Conservation (phyloP, 345 rosid species). For the Nephelium lappaceum region DNA sequence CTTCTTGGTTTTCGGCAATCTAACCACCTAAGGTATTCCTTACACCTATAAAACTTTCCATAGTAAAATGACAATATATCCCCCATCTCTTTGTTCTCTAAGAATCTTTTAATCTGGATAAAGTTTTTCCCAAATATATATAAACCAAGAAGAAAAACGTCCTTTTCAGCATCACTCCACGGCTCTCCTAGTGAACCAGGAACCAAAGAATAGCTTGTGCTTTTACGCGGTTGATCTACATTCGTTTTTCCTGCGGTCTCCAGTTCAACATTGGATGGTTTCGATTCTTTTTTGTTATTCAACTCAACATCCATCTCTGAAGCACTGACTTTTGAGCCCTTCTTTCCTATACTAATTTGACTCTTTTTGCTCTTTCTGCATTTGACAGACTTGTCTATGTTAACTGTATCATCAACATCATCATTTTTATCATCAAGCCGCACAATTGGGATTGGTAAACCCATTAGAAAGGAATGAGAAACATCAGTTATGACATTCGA, state of each 20-base stretch:
- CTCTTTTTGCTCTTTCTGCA: conserved; percentile 39
- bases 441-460: conserved; percentile 53
- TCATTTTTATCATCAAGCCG: conserved; percentile 35
- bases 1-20: conserved; percentile 49
- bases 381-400: conserved; percentile 38
- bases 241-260: conserved; percentile 24
- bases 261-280: conserved; percentile 29
- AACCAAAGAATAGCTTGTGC: conserved; percentile 25
- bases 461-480: conserved; percentile 48
- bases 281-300: conserved; percentile 33
- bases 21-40: conserved; percentile 57
- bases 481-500: conserved; percentile 30
- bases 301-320: conserved; percentile 8
- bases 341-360: conserved; percentile 36
- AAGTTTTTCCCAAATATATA: conserved; percentile 64
- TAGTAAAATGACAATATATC: conserved; percentile 59
- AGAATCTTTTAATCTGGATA: conserved; percentile 45
- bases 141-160: conserved; percentile 59
- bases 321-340: conserved; percentile 24
- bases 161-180: conserved; percentile 56
- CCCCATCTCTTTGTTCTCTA: conserved; percentile 52
- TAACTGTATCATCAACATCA: conserved; percentile 24
- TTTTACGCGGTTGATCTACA: conserved; percentile 10
- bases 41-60: conserved; percentile 58
- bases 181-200: conserved; percentile 35